phyloP scores from a whole-genome alignment of 106 monocot genomes.

The Dendrobium officinale region DNA sequence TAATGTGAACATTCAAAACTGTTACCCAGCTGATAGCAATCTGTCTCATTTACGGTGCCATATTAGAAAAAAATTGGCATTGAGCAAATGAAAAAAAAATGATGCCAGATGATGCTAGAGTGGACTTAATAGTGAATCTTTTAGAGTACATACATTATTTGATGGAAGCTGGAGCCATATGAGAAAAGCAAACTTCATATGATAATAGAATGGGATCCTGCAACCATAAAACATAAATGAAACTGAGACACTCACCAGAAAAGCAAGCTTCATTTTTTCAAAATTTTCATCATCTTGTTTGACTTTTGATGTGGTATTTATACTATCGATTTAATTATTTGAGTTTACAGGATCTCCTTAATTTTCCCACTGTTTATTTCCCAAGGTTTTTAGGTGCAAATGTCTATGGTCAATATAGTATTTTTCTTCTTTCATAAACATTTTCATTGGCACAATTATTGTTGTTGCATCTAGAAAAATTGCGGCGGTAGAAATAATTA shows the following conservation, averaged over 20 bases:
- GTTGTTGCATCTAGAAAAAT: too few relatives aligned
- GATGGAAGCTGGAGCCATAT: constrained; percentile 89
- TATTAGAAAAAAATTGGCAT: background rate
- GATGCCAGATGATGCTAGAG: background rate
- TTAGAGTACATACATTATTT: constrained; percentile 44
- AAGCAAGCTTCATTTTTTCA: background rate
- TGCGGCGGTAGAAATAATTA: too few relatives aligned
- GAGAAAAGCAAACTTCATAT: constrained; percentile 86
- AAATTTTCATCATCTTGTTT: background rate
- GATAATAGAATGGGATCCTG: constrained; percentile 82
- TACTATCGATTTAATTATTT: too few relatives aligned
- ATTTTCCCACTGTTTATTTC: too few relatives aligned
- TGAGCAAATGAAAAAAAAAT: constrained; percentile 1
- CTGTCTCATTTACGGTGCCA: background rate
- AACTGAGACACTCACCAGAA: background rate
- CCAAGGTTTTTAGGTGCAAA: too few relatives aligned
- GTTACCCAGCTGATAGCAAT: background rate
- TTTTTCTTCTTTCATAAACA: too few relatives aligned
- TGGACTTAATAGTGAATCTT: background rate
- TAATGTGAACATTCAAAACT: background rate
- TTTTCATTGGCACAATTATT: too few relatives aligned
- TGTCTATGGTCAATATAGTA: too few relatives aligned
- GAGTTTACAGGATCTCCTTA: too few relatives aligned
- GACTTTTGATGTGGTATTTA: background rate
- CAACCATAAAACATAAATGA: constrained; percentile 10